A percentile compares a stretch with the other conserved stretches of the same genome.
phyloP scores from a whole-genome alignment of 306 rosid genomes.

The Prunus mume region DNA sequence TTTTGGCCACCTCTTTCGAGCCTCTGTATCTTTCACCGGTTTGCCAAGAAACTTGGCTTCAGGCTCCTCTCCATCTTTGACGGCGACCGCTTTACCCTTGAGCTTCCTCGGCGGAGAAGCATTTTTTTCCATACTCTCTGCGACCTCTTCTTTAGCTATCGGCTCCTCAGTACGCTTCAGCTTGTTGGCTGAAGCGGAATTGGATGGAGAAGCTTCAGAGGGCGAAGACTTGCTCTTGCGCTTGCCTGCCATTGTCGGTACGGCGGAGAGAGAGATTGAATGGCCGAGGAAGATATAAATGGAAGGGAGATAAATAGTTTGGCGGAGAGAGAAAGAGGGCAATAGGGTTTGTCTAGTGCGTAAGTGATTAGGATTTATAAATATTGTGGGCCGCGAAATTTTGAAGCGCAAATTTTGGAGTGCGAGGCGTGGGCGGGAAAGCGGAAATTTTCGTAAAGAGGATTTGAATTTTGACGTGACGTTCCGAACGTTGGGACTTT shows the following conservation, averaged over 20 bases:
- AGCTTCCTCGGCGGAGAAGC: background rate
- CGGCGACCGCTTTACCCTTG: background rate
- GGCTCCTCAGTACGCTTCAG: background rate
- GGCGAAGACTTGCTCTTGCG: slow-evolving; percentile 3
- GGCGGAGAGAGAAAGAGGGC: background rate
- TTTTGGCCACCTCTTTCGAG: slow-evolving; percentile 54
- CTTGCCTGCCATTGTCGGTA: slow-evolving; percentile 13
- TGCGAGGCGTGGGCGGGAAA: slow-evolving; percentile 2
- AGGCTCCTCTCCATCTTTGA: background rate
- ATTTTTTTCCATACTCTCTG: background rate
- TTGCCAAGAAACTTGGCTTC: slow-evolving; percentile 32
- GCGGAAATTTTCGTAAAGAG: background rate
- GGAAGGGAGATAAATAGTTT: background rate
- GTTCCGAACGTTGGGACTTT: background rate
- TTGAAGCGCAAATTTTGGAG: background rate
- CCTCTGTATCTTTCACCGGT: slow-evolving; percentile 36
- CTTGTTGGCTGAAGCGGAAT: slow-evolving; percentile 22
- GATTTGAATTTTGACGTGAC: background rate
- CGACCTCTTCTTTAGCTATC: slow-evolving; percentile 1
- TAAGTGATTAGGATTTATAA: background rate
- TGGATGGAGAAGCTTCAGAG: background rate
- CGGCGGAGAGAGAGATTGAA: background rate
- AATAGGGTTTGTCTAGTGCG: background rate
- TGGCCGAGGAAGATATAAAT: background rate
- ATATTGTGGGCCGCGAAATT: background rate